These are phyloP conservation scores for Truncatella angustata DNA, from an alignment of 2,329 filamentous ascomycete genomes.

Conservation along the genomic window DNA sequence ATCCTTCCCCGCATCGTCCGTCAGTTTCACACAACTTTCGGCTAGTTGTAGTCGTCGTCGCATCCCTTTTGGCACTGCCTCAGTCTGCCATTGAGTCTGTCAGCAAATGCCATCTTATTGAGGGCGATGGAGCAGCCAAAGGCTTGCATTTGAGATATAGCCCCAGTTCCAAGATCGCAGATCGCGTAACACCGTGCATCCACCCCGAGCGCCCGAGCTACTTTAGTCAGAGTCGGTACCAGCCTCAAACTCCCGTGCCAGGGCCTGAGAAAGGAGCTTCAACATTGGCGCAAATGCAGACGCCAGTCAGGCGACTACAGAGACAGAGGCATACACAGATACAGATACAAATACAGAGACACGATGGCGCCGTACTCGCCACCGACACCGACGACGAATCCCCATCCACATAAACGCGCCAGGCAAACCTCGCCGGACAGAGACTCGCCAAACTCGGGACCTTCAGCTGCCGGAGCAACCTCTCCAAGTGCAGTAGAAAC, in stretches of 20 bases:
- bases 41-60: not conserved
- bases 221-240: not conserved
- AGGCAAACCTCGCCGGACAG: constrained; percentile 52
- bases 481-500: constrained; percentile 29
- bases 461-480: constrained; percentile 32
- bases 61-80: not conserved
- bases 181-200: no score
- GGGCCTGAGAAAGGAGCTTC: not conserved
- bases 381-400: constrained; percentile 43
- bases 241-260: not conserved
- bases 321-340: not conserved
- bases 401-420: constrained; percentile 56
- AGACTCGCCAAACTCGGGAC: constrained; percentile 38
- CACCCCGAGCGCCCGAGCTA: no score
- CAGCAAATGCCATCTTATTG: not conserved
- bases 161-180: no score
- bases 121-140: not conserved
- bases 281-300: not conserved
- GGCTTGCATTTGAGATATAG: no score
- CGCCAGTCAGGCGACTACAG: not conserved
- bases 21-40: not conserved
- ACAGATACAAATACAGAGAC: not conserved
- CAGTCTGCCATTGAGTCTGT: not conserved
- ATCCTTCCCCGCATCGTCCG: not conserved
- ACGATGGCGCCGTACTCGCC: constrained; percentile 47